Evolutionary conservation across 164 flowering plant species (phyloP).

Genomic region (Chimonanthus praecox): DNA sequence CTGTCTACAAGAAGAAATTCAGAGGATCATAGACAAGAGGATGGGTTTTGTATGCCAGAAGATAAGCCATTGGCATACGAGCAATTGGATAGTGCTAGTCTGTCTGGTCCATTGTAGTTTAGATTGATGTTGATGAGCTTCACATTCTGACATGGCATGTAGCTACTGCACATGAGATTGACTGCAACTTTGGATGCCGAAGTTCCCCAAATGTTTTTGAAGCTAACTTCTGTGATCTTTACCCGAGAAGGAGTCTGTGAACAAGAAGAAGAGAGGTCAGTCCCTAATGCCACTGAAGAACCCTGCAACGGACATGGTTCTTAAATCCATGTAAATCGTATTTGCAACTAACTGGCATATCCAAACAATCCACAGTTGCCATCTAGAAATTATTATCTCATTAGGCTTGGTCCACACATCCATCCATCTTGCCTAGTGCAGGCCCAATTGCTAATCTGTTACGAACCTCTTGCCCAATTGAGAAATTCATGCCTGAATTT

Average conservation of each 20-base stretch:
- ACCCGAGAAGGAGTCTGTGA: slow-evolving; percentile 45
- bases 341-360: too few relatives aligned
- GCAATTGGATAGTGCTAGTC: slow-evolving; percentile 31
- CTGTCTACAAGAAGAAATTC: too few relatives aligned
- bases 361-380: too few relatives aligned
- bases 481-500: too few relatives aligned
- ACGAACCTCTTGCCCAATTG: too few relatives aligned
- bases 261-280: neutral
- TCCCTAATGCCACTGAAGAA: neutral
- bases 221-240: slow-evolving; percentile 35
- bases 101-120: slow-evolving; percentile 18
- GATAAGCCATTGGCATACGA: neutral
- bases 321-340: neutral
- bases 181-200: slow-evolving; percentile 42
- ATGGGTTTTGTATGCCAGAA: neutral
- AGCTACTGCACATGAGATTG: slow-evolving; percentile 37
- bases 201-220: slow-evolving; percentile 57
- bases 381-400: too few relatives aligned
- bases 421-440: too few relatives aligned
- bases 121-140: slow-evolving; percentile 38
- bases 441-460: too few relatives aligned
- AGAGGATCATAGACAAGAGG: neutral
- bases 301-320: neutral
- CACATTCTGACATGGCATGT: slow-evolving; percentile 44
- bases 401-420: too few relatives aligned